Conservation (phyloP, 2,329 filamentous ascomycete species). For the Cyphellophora attinorum region DNA sequence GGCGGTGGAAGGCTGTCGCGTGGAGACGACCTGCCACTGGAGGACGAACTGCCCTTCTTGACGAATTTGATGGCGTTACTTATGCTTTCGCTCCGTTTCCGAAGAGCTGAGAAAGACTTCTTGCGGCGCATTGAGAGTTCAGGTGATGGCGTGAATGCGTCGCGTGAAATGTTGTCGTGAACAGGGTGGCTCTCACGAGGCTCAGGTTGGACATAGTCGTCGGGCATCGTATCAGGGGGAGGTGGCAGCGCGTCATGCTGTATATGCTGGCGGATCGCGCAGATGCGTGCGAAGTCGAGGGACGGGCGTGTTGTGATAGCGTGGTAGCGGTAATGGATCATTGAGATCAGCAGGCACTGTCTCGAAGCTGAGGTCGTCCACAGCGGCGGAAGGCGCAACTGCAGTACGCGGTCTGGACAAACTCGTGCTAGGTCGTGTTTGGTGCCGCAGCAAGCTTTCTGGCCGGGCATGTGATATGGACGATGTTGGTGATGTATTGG, state of each 20-base stretch:
- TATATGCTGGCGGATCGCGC: constrained; percentile 5
- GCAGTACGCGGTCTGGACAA: background rate
- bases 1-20: background rate
- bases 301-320: background rate
- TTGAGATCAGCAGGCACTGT: constrained; percentile 1
- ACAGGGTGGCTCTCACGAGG: no score
- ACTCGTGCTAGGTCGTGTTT: background rate
- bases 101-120: constrained; percentile 13
- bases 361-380: background rate
- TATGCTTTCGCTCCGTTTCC: constrained; percentile 16
- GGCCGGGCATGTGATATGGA: no score
- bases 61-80: constrained; percentile 16
- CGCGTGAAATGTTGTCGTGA: no score
- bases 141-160: background rate
- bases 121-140: constrained; percentile 10
- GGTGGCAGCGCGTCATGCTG: constrained; percentile 2
- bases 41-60: background rate
- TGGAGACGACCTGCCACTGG: no score
- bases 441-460: no score
- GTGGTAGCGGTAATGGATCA: background rate
- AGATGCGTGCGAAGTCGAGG: background rate
- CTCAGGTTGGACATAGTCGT: no score
- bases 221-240: background rate
- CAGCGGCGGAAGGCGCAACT: background rate
- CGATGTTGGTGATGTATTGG: background rate